A percentile compares a stretch with the other conserved stretches of the same genome.
These are phyloP conservation scores for Lagenidium giganteum DNA, from an alignment of 352 stramenopile genomes.

Conservation along the genomic window DNA sequence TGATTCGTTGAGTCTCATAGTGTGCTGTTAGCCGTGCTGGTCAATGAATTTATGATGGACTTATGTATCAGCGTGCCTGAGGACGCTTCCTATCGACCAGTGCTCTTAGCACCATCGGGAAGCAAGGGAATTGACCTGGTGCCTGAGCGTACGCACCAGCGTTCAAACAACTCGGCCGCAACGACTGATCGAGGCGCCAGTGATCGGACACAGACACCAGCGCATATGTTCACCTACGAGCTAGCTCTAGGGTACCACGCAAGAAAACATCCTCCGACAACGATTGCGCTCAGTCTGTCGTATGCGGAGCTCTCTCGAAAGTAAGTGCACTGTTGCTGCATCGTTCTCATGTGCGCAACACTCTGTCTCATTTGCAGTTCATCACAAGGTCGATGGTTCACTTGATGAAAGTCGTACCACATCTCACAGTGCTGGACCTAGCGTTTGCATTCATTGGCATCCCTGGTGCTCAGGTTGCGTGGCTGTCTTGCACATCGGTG, in stretches of 20 bases:
- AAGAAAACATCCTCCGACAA: too few species aligned
- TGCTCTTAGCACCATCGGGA: too few species aligned
- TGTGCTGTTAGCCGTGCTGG: slow-evolving; percentile 3
- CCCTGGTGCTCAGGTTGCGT: slow-evolving; percentile 13
- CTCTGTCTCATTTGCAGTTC: slow-evolving; percentile 1
- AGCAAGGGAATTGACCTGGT: too few species aligned
- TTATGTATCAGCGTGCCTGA: slow-evolving; percentile 18
- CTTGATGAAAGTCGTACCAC: slow-evolving; percentile 22
- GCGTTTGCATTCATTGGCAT: slow-evolving; percentile 39
- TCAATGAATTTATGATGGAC: slow-evolving; percentile 2
- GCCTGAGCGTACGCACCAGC: too few species aligned
- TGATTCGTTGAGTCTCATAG: too few species aligned
- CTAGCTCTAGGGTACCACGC: too few species aligned
- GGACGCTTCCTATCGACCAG: too few species aligned
- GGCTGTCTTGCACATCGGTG: neutral
- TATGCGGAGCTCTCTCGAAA: slow-evolving; percentile 20
- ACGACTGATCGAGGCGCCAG: too few species aligned
- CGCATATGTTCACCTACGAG: too few species aligned
- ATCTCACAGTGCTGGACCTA: slow-evolving; percentile 23
- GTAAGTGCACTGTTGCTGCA: neutral
- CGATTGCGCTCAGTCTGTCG: slow-evolving; percentile 14
- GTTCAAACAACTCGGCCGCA: too few species aligned
- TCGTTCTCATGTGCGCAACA: neutral
- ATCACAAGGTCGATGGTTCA: slow-evolving; percentile 19
- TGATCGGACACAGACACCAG: too few species aligned